Conservation (phyloP, 129 eudicot species). For the Flaveria robusta region DNA sequence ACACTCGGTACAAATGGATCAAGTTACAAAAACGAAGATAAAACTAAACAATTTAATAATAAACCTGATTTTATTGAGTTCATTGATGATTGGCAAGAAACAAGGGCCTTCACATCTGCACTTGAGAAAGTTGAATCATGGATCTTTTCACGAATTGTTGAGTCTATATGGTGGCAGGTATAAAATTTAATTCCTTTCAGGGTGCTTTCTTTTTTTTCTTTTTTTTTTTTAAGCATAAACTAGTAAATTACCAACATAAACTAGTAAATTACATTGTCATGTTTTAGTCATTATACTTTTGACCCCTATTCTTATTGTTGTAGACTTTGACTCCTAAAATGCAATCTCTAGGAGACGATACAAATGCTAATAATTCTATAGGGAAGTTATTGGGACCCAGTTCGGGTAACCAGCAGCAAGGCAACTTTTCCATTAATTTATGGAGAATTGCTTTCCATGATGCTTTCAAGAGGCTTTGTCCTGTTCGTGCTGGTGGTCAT, state of each 20-base stretch:
- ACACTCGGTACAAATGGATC: constrained; percentile 44
- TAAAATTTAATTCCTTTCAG: neutral
- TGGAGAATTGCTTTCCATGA: constrained; percentile 89
- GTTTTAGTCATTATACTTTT: neutral
- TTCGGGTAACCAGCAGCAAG: constrained; percentile 77
- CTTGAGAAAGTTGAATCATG: constrained; percentile 92
- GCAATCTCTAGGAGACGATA: constrained; percentile 69
- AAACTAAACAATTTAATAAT: constrained; percentile 52
- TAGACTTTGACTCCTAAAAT: constrained; percentile 93
- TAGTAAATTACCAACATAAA: neutral
- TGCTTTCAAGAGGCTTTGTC: constrained; percentile 92
- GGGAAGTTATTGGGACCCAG: constrained; percentile 64
- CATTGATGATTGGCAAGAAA: constrained; percentile 91
- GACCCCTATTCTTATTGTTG: constrained; percentile 10
- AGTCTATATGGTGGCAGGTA: constrained; percentile 99
- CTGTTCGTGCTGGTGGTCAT: constrained; percentile 89
- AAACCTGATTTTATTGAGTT: constrained; percentile 58
- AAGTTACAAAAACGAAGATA: constrained; percentile 45
- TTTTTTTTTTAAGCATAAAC: neutral
- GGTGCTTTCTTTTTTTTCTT: too few species aligned
- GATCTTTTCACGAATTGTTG: constrained; percentile 92
- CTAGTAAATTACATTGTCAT: too few species aligned
- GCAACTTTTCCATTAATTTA: constrained; percentile 62
- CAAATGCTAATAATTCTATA: constrained; percentile 40
- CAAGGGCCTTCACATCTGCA: constrained; percentile 78